Evolutionary conservation across 2,329 filamentous ascomycete genomes (phyloP).

Genomic region (Trichoderma semiorbis): DNA sequence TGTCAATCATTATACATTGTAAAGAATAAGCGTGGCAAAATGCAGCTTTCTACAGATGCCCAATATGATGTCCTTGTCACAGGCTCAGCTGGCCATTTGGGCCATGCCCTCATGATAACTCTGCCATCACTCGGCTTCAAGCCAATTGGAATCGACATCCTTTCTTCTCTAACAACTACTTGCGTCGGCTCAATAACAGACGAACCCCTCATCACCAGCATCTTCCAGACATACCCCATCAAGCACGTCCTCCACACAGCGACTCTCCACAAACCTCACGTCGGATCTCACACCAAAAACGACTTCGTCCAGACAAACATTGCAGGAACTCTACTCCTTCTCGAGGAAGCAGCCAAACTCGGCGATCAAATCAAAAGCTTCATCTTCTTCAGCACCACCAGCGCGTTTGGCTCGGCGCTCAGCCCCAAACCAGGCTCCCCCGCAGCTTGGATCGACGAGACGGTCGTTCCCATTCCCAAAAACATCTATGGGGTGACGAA

Average conservation of each 20-base stretch:
- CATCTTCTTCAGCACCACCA: constrained; percentile 45
- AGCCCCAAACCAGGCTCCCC: constrained; percentile 34
- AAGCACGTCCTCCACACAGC: constrained; percentile 43
- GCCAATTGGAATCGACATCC: constrained; percentile 44
- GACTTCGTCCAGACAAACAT: constrained; percentile 46
- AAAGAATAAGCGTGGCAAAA: background rate
- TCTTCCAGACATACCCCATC: constrained; percentile 35
- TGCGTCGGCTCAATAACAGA: constrained; percentile 38
- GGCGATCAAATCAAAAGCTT: constrained; percentile 35
- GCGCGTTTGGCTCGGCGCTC: constrained; percentile 41
- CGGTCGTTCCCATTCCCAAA: constrained; percentile 39
- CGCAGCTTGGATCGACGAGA: constrained; percentile 45
- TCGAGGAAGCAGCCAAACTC: constrained; percentile 36
- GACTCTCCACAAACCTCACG: constrained; percentile 47
- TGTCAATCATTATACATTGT: background rate
- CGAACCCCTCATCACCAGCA: constrained; percentile 29
- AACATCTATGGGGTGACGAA: constrained; percentile 51
- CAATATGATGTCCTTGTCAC: constrained; percentile 41
- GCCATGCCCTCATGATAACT: constrained; percentile 43
- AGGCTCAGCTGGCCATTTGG: constrained; percentile 46
- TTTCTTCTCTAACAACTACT: constrained; percentile 36
- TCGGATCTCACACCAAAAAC: constrained; percentile 42
- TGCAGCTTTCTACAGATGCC: background rate
- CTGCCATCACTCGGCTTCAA: constrained; percentile 38
- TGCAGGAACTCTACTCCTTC: constrained; percentile 40